Evolutionary conservation across 495 filamentous ascomycete species (phyloP), one percentile per base, ranked within the genome.

Genomic region (Penicillium ucsense): DNA sequence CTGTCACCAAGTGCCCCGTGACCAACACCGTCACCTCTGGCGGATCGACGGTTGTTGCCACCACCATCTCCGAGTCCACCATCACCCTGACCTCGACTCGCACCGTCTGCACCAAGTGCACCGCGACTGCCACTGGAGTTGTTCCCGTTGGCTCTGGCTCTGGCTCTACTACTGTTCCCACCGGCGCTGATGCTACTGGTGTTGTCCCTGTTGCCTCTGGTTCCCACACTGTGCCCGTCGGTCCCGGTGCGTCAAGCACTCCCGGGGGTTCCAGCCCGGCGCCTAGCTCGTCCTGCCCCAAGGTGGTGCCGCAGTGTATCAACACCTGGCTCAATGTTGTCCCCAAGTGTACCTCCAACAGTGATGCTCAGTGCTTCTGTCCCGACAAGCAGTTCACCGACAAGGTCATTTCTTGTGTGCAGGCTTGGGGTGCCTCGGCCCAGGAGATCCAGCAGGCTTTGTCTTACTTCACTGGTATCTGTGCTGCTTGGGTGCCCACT

Each of bases 401-500:
- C 60, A 85, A 85, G 63, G 81, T 95, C 60, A 87, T 84, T 59
- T 75, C 78, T 47, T 97, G 91, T 70, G 73, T 96, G 51, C 78
- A 81, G 54, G 75, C 89, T 50, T 84, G 88, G 76, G 83, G 85
- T 49, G 70, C 74, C 50, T 77, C 79, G 41, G 68, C 82, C 43
- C 59, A 64, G n/a, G 78, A 88, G 61, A 72, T 89, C 54, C 71
- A 80, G 44, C 66, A 78, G 48, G 88, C 86, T 45, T 74, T 92
- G 45, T 77, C 79, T 55, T 95, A 86, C 79, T 85, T 96, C 74
- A 81, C 87, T 57, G 92, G 91, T 62, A 85, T 97, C 67, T 97
- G 91, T 72, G 88, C 86, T 34, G 65, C 76, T 32, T 83, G 81
- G 64, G 76, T 89, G 12, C 70, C 75, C 37, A 48, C 73, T 51